Evolutionary conservation across 2,329 filamentous ascomycete species (phyloP), one percentile per base, ranked within the genome.

Genomic region (Colletotrichum orbiculare): DNA sequence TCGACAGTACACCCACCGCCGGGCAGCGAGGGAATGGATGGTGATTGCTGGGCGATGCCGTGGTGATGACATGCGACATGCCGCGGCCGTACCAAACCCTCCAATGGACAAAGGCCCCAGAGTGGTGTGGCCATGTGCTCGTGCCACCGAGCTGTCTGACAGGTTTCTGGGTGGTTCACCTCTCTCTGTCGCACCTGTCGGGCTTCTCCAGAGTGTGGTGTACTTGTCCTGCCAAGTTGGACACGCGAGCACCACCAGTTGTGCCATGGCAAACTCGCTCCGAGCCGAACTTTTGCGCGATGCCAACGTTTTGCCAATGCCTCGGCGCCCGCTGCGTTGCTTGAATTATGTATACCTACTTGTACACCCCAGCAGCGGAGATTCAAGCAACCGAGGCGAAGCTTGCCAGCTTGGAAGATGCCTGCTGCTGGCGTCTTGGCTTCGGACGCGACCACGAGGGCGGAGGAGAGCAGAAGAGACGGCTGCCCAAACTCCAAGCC

Each of bases 361-460:
- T n/a, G n/a, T n/a, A n/a, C n/a, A n/a, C n/a, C n/a, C n/a, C n/a
- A n/a, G 39, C 11, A 55, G 6, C 38, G 48, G 63, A 49, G 53
- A 64, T 55, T 25, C 25, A 25, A 25, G 25, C 25, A 25, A 25
- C 25, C 25, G 37, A 62, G 52, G 58, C 52, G 43, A 43, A 25
- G 46, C 52, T 66, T 50, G 55, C 55, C n/a, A 38, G 37, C 46
- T 43, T 39, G 58, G 63, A 52, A 47, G 52, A 57, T 63, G 63
- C 52, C 49, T 45, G 37, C 59, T 46, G 41, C 63, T 49, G 58
- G 46, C 38, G 58, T 46, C 52, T 66, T 66, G 63, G 63, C 58
- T 46, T 12, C 47, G 10, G 45, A 50, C 41, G 50, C 13, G 42
- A 43, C 42, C 15, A 46, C 62, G 25, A 53, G 37, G 58, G 58